A percentile compares a stretch with the other conserved stretches of the same genome.
Conservation (phyloP, 768 basidiomycete genomes). For the Mycena galopus region DNA sequence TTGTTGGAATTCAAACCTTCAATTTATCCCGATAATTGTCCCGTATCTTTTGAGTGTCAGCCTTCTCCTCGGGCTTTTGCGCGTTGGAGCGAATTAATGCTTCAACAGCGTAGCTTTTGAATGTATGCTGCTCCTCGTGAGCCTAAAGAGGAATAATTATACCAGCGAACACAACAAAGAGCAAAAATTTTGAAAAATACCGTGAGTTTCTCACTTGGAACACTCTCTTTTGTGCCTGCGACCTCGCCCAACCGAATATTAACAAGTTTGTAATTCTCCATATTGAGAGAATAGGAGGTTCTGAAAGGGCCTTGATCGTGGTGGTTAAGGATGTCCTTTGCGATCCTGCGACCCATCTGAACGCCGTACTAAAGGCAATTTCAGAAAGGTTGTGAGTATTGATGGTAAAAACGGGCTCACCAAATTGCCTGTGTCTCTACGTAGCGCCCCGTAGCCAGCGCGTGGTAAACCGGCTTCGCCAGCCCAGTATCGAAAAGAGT, state of each 20-base stretch:
- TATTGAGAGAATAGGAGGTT: background rate
- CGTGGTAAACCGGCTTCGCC: background rate
- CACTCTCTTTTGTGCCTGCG: background rate
- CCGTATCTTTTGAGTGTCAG: background rate
- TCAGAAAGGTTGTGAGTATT: background rate
- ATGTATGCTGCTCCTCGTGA: background rate
- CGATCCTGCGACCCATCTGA: background rate
- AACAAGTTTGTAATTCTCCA: background rate
- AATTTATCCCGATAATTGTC: too few species aligned
- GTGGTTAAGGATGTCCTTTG: constrained; percentile 1
- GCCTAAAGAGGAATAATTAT: too few species aligned
- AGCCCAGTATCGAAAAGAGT: background rate
- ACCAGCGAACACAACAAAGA: too few species aligned
- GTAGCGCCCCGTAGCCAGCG: background rate
- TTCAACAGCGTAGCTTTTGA: background rate
- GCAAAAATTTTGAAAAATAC: too few species aligned
- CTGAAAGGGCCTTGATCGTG: background rate
- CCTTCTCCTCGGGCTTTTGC: background rate
- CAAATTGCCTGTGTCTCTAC: background rate
- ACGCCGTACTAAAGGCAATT: background rate
- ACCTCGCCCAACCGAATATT: background rate
- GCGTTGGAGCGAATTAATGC: background rate
- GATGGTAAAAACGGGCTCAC: background rate
- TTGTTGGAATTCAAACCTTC: too few species aligned
- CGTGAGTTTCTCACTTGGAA: background rate